These are phyloP conservation scores for Kwoniella bestiolae DNA, from an alignment of 768 basidiomycete species.

Conservation along the genomic window DNA sequence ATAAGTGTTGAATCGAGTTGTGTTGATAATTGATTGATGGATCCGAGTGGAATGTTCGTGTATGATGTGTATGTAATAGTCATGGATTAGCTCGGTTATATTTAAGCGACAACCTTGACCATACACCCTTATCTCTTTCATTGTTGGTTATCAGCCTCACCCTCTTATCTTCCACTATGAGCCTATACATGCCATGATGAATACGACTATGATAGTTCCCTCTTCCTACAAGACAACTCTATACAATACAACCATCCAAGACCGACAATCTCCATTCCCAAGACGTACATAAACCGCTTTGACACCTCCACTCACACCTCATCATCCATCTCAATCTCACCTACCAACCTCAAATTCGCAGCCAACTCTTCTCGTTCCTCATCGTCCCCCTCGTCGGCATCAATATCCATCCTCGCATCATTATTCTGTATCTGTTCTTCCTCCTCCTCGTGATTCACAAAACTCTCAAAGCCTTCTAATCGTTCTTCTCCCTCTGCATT, in stretches of 20 bases:
- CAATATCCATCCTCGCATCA: not conserved
- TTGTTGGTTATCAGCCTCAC: not conserved
- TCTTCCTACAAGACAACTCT: not conserved
- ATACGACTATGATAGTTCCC: not conserved
- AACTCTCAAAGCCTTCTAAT: too few species aligned
- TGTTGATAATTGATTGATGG: too few species aligned
- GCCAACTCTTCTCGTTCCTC: slow-evolving; percentile 9
- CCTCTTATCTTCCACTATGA: too few species aligned
- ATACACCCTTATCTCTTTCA: too few species aligned
- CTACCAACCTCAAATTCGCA: slow-evolving; percentile 1
- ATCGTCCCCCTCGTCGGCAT: not conserved
- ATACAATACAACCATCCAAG: not conserved
- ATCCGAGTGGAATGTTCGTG: slow-evolving; percentile 6
- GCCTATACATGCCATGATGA: not conserved
- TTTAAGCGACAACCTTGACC: not conserved
- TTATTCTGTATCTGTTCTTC: slow-evolving; percentile 1
- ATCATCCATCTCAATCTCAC: not conserved
- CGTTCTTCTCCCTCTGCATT: not conserved
- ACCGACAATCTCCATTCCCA: too few species aligned
- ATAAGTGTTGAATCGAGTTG: too few species aligned
- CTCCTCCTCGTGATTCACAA: slow-evolving; percentile 1
- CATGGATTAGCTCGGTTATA: not conserved
- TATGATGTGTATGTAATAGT: not conserved
- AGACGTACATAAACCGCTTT: too few species aligned
- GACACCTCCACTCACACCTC: not conserved